Evolutionary conservation across 2,329 filamentous ascomycete species (phyloP), one percentile per base, ranked within the genome.

Genomic region (Trichoderma koningii): DNA sequence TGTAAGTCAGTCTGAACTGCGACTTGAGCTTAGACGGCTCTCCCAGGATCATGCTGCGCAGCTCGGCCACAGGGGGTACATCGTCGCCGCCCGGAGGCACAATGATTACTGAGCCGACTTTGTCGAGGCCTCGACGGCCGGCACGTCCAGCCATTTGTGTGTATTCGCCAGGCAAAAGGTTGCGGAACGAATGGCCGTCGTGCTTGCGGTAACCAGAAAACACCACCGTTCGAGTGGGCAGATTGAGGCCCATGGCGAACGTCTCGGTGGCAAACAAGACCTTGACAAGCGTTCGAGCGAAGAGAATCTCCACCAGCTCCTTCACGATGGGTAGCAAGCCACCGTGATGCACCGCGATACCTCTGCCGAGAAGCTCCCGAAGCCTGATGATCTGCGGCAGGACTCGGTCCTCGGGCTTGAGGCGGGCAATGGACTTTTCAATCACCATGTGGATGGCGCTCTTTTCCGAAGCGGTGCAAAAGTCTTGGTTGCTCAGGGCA

Each of bases 111-210:
- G 91, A 95, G 2, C 95, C 95, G 23, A 97, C 93, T 5, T 89
- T 89, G 75, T 99, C 95, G 15, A 98, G 85, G 71, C 95, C 95
- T 83, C 95, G 88, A 72, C 95, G 89, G 56, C 95, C 95, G 60
- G 95, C 95, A 79, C 95, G 87, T 41, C 95, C 95, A 26, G 95
- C 94, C 95, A 99, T 99, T 72, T 99, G 95, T 1, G 95, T 99
- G 75, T 99, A 99, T 75, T 99, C 95, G 17, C 95, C 95, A 0
- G 95, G 93, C 0, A 97, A 82, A 0, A 99, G 82, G 73, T 97
- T 95, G 69, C 95, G 85, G 80, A 98, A 98, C 4, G 87, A 87
- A 70, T 95, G 91, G 6, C 95, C 95, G 73, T 99, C 95, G 70
- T 97, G 94, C 76, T 99, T 99, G 59, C 95, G 88, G 77, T 95